A percentile compares a stretch with the other conserved stretches of the same genome.
phyloP scores from a whole-genome alignment of 192 early-diverging fungal species.

The Umbelopsis sp. region DNA sequence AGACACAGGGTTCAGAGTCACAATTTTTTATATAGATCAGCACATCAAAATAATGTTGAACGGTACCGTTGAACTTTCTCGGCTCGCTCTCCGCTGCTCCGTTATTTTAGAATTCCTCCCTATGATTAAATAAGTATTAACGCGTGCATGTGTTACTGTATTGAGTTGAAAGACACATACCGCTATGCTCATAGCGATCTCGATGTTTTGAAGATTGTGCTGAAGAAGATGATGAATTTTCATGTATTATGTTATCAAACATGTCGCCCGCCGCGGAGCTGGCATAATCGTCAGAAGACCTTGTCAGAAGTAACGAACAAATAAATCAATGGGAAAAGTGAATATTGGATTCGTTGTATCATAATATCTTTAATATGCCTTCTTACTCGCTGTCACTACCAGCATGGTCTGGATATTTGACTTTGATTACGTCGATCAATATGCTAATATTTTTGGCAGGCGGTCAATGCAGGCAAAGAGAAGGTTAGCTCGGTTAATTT shows the following conservation, averaged over 20 bases:
- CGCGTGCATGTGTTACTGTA: no score
- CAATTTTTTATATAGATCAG: not conserved
- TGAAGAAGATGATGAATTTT: no score
- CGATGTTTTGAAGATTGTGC: no score
- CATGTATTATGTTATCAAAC: no score
- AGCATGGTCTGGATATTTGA: slow-evolving; percentile 22
- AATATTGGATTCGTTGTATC: no score
- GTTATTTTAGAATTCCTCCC: slow-evolving; percentile 15
- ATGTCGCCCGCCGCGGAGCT: no score
- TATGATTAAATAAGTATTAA: slow-evolving; percentile 6
- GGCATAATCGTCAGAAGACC: no score
- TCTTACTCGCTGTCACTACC: slow-evolving; percentile 3
- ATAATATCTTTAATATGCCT: not conserved
- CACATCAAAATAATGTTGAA: slow-evolving; percentile 15
- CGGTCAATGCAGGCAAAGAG: no score
- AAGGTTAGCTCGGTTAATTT: not conserved
- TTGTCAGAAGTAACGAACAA: no score
- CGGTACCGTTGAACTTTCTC: slow-evolving; percentile 16
- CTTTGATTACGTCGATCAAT: slow-evolving; percentile 23
- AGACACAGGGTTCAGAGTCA: not conserved
- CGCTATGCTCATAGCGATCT: no score
- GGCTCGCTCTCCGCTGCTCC: slow-evolving; percentile 37
- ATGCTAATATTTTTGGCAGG: not conserved
- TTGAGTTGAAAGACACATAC: no score
- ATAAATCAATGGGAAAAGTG: no score